phyloP scores from a whole-genome alignment of 352 stramenopile genomes.

The Globisporangium takayamanum region DNA sequence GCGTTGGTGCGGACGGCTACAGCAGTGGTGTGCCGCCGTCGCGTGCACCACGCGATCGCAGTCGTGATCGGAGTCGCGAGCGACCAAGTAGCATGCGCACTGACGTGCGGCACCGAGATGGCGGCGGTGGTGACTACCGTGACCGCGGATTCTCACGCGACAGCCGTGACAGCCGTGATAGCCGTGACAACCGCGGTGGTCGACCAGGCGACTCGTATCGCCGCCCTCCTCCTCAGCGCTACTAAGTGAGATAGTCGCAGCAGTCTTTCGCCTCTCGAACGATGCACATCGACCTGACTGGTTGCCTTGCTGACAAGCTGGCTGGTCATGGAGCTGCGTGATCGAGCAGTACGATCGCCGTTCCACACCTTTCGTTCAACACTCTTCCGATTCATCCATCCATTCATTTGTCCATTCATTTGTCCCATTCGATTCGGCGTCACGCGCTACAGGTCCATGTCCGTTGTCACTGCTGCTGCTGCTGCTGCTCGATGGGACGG shows the following conservation, averaged over 20 bases:
- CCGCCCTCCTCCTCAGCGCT: slow-evolving; percentile 15
- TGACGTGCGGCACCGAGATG: neutral
- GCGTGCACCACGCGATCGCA: slow-evolving; percentile 31
- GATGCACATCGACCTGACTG: no score
- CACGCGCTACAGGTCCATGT: neutral
- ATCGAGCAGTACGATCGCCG: no score
- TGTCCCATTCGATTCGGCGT: no score
- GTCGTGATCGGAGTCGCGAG: slow-evolving; percentile 39
- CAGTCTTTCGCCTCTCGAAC: no score
- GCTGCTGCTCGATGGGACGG: neutral
- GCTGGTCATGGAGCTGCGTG: neutral
- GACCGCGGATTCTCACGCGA: slow-evolving; percentile 11
- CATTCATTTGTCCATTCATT: no score
- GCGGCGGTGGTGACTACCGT: slow-evolving; percentile 12
- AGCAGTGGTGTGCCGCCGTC: slow-evolving; percentile 12
- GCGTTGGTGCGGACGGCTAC: slow-evolving; percentile 16
- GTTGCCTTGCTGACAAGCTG: no score
- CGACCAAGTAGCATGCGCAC: slow-evolving; percentile 13
- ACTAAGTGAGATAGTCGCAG: slow-evolving; percentile 8
- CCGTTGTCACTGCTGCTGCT: no score
- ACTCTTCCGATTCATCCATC: no score
- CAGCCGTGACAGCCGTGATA: neutral
- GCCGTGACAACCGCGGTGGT: neutral
- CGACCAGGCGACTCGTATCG: slow-evolving; percentile 15
- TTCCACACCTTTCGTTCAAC: no score